Evolutionary conservation across 1,284 basidiomycete species (phyloP), one percentile per base, ranked within the genome.

Genomic region (Amylostereum areolatum): DNA sequence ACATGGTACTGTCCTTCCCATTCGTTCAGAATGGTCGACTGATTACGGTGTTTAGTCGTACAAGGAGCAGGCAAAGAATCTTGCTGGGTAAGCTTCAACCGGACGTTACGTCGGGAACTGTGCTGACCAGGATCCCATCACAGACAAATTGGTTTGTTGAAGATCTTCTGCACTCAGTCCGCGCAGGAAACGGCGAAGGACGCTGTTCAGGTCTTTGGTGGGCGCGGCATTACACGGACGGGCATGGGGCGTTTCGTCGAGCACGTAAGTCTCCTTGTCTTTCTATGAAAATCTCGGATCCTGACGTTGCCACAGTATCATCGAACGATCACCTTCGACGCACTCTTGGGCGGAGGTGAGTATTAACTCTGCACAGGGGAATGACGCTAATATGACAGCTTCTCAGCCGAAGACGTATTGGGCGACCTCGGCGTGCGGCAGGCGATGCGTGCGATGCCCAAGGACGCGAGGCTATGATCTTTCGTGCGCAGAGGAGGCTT

Each of bases 141-240:
- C 18, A 18, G 18, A 54, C 68, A 53, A 55, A 87, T 92, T 50
- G 90, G 79, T 9, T 72, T 92, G 50, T 67, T 92, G 63, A 93
- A 93, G 74, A 84, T 81, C 70, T 79, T 81, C 57, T 73, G 74
- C 48, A 89, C 88, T 4, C 74, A 75, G 11, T 71, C 71, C 35
- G 83, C 80, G 0, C 86, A 89, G 60, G 75, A 82, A 48, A 87
- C 89, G 12, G 89, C 90, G 12, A 73, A 78, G 45, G 88, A 90
- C 57, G 86, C 89, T 29, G 87, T 92, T 4, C 80, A 92, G 70
- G 73, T 89, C 47, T 89, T 90, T 55, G 87, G 88, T 57, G 87
- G 87, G 28, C 83, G 87, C 55, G 89, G 85, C 40, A 81, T 91
- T 51, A 91, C 89, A 3, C 74, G 76, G 63, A 78, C 78, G 12